phyloP scores from a whole-genome alignment of 1,284 basidiomycete species.

The Ceratobasidium sp. region DNA sequence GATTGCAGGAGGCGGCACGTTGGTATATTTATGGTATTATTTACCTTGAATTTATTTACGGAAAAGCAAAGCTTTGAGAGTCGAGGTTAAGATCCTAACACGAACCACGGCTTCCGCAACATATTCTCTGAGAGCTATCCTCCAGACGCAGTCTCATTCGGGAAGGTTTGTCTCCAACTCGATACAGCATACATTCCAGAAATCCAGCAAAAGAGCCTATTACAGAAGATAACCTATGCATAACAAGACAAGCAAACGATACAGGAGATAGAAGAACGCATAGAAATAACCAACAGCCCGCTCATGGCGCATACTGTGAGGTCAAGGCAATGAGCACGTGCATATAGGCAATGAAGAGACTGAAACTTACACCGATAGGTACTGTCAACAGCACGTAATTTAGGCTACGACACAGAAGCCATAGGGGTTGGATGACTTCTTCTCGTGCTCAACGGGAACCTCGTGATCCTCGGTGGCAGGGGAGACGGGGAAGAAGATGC shows the following conservation, averaged over 20 bases:
- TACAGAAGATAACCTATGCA: too few species aligned
- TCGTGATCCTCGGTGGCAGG: constrained; percentile 1
- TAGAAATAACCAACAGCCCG: neutral
- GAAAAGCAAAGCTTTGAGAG: too few species aligned
- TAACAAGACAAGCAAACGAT: neutral
- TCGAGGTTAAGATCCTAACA: too few species aligned
- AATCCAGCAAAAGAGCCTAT: too few species aligned
- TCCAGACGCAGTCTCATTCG: too few species aligned
- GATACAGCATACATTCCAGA: too few species aligned
- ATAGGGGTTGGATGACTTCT: neutral
- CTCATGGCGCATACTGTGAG: neutral
- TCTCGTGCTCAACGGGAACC: constrained; percentile 4
- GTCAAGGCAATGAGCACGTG: neutral
- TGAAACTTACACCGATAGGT: constrained; percentile 2
- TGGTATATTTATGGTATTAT: too few species aligned
- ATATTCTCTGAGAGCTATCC: too few species aligned
- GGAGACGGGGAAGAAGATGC: constrained; percentile 13
- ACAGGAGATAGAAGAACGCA: neutral
- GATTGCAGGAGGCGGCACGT: too few species aligned
- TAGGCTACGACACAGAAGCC: constrained; percentile 23
- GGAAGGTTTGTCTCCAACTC: too few species aligned
- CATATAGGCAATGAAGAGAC: neutral
- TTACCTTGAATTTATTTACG: too few species aligned
- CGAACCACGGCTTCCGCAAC: too few species aligned
- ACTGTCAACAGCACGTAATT: neutral